Evolutionary conservation across 352 stramenopile genomes (phyloP).

Genomic region (Phytophthora parvispora): DNA sequence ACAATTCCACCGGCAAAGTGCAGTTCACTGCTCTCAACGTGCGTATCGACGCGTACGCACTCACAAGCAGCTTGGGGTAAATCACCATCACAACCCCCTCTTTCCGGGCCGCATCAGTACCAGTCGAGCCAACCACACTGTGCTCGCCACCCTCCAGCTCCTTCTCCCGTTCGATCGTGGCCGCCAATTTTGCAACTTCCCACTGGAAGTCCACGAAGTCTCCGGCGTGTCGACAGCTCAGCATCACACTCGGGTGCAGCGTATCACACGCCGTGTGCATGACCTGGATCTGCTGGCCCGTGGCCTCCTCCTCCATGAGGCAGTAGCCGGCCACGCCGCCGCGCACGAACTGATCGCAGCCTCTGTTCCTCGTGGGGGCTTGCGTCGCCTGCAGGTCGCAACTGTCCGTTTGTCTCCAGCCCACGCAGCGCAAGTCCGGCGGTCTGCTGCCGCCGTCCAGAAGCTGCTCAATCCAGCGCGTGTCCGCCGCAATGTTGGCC

Average conservation of each 20-base stretch:
- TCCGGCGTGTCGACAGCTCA: slow-evolving; percentile 53
- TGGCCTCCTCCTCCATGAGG: slow-evolving; percentile 45
- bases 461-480: slow-evolving; percentile 14
- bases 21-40: background rate
- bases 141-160: background rate
- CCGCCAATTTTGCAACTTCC: slow-evolving; percentile 21
- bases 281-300: slow-evolving; percentile 43
- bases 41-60: slow-evolving; percentile 3
- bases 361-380: slow-evolving; percentile 39
- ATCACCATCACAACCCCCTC: slow-evolving; percentile 5
- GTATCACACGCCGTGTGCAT: slow-evolving; percentile 51
- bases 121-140: background rate
- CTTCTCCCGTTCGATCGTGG: slow-evolving; percentile 20
- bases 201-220: slow-evolving; percentile 57
- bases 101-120: background rate
- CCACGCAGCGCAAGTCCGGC: slow-evolving; percentile 45
- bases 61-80: slow-evolving; percentile 2
- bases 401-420: slow-evolving; percentile 61
- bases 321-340: slow-evolving; percentile 60
- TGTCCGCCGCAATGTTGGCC: background rate
- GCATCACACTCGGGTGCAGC: slow-evolving; percentile 43
- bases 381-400: slow-evolving; percentile 43
- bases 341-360: slow-evolving; percentile 50
- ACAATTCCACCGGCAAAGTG: background rate
- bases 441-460: slow-evolving; percentile 17